Base-by-base conservation (phyloP, 345 rosid species). In the Balakata baccata region DNA sequence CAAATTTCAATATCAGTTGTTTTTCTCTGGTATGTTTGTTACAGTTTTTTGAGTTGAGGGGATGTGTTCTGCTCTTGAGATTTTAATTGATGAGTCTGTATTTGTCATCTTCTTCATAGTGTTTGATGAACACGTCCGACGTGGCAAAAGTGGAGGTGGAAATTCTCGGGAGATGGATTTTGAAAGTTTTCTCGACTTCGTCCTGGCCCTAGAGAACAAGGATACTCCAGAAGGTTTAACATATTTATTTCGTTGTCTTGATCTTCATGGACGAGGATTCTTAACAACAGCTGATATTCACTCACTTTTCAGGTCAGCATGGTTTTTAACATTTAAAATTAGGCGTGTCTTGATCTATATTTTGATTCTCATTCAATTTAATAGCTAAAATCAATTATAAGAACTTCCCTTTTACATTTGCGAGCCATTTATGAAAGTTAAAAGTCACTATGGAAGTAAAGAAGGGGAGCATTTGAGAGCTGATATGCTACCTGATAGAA, bases 241-340 rank as follows among this genome's bases (percentile, higher is more conserved):
- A 58, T 96, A 96, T 75, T 83, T 96, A 74, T 96, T 96, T 77
- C 96, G 91, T 2, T 91, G 98, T 77, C 94, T 91, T 39, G 98
- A 95, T 86, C 98, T 92, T 39, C 80, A 89, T 49, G 98, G 92
- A 74, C 83, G 96, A 68, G 99, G 97, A 82, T 91, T 77, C 81
- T 96, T 96, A 77, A 93, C 94, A 17, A 90, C 97, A 0, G 98
- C 97, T 62, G 99, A 96, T 86, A 96, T 96, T 74, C 99, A 96
- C 84, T 83, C 97, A 34, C 97, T 96, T 81, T 96, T 96, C 98
- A 93, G 98, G 99, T 91, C 25, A 10, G 71, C 76, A 67, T 60
- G 11, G 53, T 52, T 46, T 39, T 16, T 18, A 61, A 45, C 18
- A 17, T 57, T 65, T 10, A 70, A 20, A 9, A 46, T 61, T 8